phyloP scores from a whole-genome alignment of 1,284 basidiomycete species.

The Xerocomus amazonicus region DNA sequence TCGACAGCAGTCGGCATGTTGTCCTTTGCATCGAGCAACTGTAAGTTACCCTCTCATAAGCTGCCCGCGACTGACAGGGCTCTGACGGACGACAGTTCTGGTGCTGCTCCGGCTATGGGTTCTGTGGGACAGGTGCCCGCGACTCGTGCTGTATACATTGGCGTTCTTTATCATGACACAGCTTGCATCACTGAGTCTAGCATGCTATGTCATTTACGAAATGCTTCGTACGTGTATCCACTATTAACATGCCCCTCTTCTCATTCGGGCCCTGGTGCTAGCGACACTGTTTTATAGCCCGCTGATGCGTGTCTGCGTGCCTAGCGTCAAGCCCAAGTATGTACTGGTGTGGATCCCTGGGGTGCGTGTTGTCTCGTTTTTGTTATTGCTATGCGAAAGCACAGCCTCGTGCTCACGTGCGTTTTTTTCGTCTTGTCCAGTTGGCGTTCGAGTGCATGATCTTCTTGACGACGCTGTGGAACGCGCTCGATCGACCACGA shows the following conservation, averaged over 20 bases:
- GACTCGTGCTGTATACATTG: constrained; percentile 36
- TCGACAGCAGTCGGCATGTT: constrained; percentile 33
- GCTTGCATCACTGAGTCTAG: constrained; percentile 25
- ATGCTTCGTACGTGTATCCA: constrained; percentile 32
- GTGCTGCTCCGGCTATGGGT: constrained; percentile 44
- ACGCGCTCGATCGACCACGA: constrained; percentile 35
- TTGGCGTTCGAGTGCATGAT: constrained; percentile 38
- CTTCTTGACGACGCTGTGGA: constrained; percentile 35
- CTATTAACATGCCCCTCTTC: neutral
- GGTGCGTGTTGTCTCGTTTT: constrained; percentile 14
- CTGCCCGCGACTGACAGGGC: neutral
- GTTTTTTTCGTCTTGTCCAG: constrained; percentile 13
- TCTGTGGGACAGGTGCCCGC: constrained; percentile 36
- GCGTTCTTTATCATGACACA: constrained; percentile 34
- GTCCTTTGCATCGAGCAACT: constrained; percentile 39
- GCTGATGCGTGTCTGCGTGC: constrained; percentile 15
- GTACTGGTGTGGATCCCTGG: constrained; percentile 34
- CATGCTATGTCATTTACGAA: constrained; percentile 28
- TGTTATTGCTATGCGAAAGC: too few relatives aligned
- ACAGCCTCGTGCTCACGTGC: neutral
- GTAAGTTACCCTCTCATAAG: constrained; percentile 24
- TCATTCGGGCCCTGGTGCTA: neutral
- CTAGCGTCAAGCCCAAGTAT: constrained; percentile 14
- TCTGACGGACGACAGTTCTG: constrained; percentile 25
- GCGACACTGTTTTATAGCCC: constrained; percentile 14